Base-by-base conservation (phyloP, 2,329 filamentous ascomycete species). In the Aureobasidium sp. region DNA sequence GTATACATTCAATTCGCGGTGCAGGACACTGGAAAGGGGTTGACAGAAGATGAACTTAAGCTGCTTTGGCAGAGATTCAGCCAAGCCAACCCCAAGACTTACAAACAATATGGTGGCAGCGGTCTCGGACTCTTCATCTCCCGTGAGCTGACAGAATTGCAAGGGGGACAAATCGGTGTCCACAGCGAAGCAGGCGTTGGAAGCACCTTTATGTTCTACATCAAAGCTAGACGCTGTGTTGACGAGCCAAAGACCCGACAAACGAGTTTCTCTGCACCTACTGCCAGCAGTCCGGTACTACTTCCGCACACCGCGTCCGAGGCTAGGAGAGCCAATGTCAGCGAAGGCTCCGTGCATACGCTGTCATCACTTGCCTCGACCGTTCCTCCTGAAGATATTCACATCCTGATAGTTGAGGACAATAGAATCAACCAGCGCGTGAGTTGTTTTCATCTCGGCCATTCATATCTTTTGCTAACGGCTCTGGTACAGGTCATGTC, bases 81-180 rank as follows among this genome's bases (percentile, higher is more conserved):
- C 16, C 86, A 89, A 71, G 84, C 85, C 0, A 86, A 81, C n/a
- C 82, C 84, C 3, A 81, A 80, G 62, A 88, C 85, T 0, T 85
- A 87, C 64, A 81, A 86, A 39, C 81, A 86, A 63, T 88, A 89
- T 65, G 86, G 86, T 27, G 86, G 86, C 0, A 86, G 83, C 0
- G 86, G 86, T 0, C 77, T 89, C 1, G 86, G 86, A 0, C 75
- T 89, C 0, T 89, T 88, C 68, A 88, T 89, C 62, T 86, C 83
- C 45, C 79, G 85, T 16, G 79, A 84, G 32, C 77, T 89, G 15
- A 85, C 85, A 1, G 86, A 89, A 68, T 75, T 89, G 34, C 86
- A 88, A 65, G 84, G 85, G 21, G 86, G 86, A 1, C 81, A 84
- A 47, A 87, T 89, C 36, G 86, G 86, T 1, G 83, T 88, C 11